Evolutionary conservation across 441 rosid genomes (phyloP).

Genomic region (Arabidopsis lyrata): DNA sequence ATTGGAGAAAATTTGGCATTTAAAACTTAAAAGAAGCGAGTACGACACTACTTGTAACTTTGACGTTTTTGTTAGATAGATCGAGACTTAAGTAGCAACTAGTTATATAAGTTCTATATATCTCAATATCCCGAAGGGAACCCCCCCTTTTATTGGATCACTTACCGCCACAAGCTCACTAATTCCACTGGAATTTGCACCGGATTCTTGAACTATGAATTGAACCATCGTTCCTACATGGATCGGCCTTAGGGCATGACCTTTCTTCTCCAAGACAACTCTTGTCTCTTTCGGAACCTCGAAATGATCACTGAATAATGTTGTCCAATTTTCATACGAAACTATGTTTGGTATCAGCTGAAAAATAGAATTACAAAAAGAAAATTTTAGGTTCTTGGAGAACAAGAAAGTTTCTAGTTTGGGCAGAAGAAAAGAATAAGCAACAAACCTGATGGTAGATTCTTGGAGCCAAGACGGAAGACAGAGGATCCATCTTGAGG

Average conservation of each 20-base stretch:
- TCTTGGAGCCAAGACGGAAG: conserved; percentile 60
- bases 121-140: conserved; percentile 55
- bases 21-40: too few species aligned
- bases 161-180: conserved; percentile 54
- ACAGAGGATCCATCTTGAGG: conserved; percentile 58
- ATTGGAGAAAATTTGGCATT: too few species aligned
- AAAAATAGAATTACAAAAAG: not conserved
- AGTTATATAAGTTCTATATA: too few species aligned
- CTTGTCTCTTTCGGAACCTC: conserved; percentile 51
- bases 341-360: conserved; percentile 57
- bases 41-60: too few species aligned
- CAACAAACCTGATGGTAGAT: conserved; percentile 60
- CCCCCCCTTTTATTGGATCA: conserved; percentile 71
- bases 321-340: conserved; percentile 61
- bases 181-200: conserved; percentile 4
- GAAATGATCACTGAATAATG: conserved; percentile 49
- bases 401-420: conserved; percentile 10
- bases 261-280: conserved; percentile 49
- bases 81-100: too few species aligned
- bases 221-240: conserved; percentile 54
- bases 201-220: conserved; percentile 50
- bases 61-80: too few species aligned
- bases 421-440: not conserved
- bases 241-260: conserved; percentile 52
- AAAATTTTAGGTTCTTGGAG: not conserved